A percentile compares a stretch with the other conserved stretches of the same genome.
These are phyloP conservation scores for Leccinum incarnatum DNA, from an alignment of 768 basidiomycete genomes.

Conservation along the genomic window DNA sequence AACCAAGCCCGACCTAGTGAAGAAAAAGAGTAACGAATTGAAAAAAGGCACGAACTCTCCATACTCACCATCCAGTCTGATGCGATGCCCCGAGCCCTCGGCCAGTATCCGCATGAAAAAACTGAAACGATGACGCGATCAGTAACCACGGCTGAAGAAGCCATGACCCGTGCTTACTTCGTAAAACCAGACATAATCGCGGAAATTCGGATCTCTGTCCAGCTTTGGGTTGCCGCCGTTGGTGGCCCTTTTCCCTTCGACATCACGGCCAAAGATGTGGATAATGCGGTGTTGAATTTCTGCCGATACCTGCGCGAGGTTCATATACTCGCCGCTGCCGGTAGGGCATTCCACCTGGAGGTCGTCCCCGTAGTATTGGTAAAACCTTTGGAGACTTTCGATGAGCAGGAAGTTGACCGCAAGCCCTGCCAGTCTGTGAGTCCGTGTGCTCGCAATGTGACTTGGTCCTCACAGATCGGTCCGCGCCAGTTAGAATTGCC, in stretches of 20 bases:
- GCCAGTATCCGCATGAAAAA: constrained; percentile 93
- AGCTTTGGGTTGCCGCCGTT: constrained; percentile 89
- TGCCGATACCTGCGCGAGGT: constrained; percentile 88
- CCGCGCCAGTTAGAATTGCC: constrained; percentile 99
- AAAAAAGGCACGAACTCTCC: not conserved
- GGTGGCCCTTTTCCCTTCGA: constrained; percentile 80
- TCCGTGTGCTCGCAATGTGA: not conserved
- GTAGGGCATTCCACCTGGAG: constrained; percentile 96
- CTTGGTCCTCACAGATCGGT: constrained; percentile 62
- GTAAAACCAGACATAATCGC: constrained; percentile 95
- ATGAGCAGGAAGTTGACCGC: constrained; percentile 96
- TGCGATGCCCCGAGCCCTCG: constrained; percentile 95
- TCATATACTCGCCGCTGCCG: constrained; percentile 97
- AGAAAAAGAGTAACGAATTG: not conserved
- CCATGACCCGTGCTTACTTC: constrained; percentile 68
- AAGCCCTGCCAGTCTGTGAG: constrained; percentile 53
- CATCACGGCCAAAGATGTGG: constrained; percentile 94
- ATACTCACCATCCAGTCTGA: constrained; percentile 89
- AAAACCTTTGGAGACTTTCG: constrained; percentile 94
- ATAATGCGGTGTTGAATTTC: constrained; percentile 99
- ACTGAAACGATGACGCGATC: constrained; percentile 43
- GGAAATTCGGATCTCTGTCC: constrained; percentile 91
- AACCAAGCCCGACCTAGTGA: constrained; percentile 76
- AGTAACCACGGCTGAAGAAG: not conserved
- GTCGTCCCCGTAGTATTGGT: constrained; percentile 95